phyloP scores from a whole-genome alignment of 2,329 filamentous ascomycete genomes.

The Verticillium klebahnii region DNA sequence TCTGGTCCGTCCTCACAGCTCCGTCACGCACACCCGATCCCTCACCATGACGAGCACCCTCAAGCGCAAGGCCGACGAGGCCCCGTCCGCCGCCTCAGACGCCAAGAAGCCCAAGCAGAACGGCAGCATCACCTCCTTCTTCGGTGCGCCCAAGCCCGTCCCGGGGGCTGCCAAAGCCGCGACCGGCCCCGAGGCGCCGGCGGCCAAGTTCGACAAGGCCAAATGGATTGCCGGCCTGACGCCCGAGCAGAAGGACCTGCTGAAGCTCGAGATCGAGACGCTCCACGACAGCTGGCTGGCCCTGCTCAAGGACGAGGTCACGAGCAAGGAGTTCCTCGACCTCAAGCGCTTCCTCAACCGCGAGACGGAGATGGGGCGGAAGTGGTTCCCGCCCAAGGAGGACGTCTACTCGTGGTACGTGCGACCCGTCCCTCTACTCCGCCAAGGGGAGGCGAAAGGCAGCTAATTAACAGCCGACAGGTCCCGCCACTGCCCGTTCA shows the following conservation, averaged over 20 bases:
- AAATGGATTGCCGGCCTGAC: conserved; percentile 82
- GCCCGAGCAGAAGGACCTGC: conserved; percentile 73
- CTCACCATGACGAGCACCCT: conserved; percentile 44
- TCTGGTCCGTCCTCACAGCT: neutral
- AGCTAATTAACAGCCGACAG: conserved; percentile 37
- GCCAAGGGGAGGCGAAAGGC: no score
- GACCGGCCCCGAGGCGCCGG: conserved; percentile 22
- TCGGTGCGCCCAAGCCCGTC: conserved; percentile 60
- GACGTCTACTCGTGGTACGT: conserved; percentile 92
- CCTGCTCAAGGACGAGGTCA: conserved; percentile 81
- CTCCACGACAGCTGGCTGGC: conserved; percentile 88
- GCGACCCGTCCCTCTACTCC: neutral
- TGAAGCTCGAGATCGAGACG: conserved; percentile 88
- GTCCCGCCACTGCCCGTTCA: conserved; percentile 89
- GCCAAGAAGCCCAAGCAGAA: conserved; percentile 71
- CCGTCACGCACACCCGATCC: neutral
- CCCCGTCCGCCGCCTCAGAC: conserved; percentile 36
- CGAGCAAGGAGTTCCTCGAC: conserved; percentile 73
- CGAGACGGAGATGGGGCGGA: conserved; percentile 69
- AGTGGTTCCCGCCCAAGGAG: conserved; percentile 79
- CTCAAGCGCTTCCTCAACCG: conserved; percentile 82
- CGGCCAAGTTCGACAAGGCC: conserved; percentile 73
- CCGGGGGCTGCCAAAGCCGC: conserved; percentile 23
- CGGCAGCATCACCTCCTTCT: conserved; percentile 84
- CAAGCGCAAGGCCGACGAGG: conserved; percentile 61